Percentiles rank a stretch among this genome's conserved stretches.
Evolutionary conservation across 2,329 filamentous ascomycete genomes (phyloP).

Genomic region (Helotiales sp.): DNA sequence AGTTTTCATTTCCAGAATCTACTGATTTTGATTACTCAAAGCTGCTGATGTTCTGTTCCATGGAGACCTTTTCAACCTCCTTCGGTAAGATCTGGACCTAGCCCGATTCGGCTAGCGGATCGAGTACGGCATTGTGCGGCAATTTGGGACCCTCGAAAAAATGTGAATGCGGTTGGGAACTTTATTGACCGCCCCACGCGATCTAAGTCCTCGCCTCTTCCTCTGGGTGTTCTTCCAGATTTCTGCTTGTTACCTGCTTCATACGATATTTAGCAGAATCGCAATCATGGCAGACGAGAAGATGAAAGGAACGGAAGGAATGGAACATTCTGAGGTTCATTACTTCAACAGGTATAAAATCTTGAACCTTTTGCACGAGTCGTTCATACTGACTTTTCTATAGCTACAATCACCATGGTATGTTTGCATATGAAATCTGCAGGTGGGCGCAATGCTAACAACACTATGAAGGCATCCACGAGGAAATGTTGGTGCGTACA

Average conservation of each 20-base stretch:
- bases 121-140: neutral
- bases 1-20: too few species aligned
- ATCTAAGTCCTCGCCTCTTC: conserved; percentile 4
- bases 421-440: conserved; percentile 34
- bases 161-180: neutral
- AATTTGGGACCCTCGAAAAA: neutral
- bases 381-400: conserved; percentile 25
- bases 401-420: conserved; percentile 98
- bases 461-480: conserved; percentile 73
- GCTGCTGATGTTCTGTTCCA: too few species aligned
- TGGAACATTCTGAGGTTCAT: conserved; percentile 77
- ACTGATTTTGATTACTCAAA: too few species aligned
- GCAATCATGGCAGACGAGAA: conserved; percentile 53
- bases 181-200: conserved; percentile 11
- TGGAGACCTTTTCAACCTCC: too few species aligned
- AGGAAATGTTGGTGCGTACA: conserved; percentile 90
- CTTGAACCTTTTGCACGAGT: neutral
- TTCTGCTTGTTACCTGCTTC: neutral
- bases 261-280: conserved; percentile 2
- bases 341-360: conserved; percentile 89
- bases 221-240: conserved; percentile 2
- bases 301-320: conserved; percentile 38
- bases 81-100: too few species aligned
- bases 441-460: conserved; percentile 34
- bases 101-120: neutral